Percentiles rank a stretch among this genome's conserved stretches.
Conservation (phyloP, 495 filamentous ascomycete genomes). For the Tricharina praecox region DNA sequence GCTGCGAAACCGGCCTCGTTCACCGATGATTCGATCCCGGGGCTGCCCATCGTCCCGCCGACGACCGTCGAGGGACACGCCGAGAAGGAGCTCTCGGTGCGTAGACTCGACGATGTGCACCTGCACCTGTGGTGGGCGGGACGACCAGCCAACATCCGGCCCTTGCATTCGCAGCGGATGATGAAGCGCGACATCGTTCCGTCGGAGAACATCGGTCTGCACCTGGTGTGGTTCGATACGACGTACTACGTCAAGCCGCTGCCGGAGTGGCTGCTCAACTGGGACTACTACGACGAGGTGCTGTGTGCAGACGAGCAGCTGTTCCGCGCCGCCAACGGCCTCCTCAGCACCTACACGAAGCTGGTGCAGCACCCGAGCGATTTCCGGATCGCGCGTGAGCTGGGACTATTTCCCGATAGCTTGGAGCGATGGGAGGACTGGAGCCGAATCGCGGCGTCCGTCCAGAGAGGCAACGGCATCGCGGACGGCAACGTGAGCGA, state of each 20-base stretch:
- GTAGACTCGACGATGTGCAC: conserved; percentile 10
- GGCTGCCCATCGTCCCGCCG: background rate
- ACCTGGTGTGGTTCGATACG: conserved; percentile 40
- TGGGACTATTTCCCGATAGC: conserved; percentile 20
- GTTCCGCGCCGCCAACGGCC: conserved; percentile 28
- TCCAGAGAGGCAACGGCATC: background rate
- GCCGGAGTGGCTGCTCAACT: conserved; percentile 34
- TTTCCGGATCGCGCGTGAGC: conserved; percentile 28
- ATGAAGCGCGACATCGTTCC: conserved; percentile 32
- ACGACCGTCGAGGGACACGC: background rate
- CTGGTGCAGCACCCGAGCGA: conserved; percentile 31
- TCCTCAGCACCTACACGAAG: conserved; percentile 29
- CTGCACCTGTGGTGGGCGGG: conserved; percentile 19
- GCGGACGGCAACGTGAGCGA: background rate
- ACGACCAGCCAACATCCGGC: conserved; percentile 20
- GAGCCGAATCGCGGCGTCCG: conserved; percentile 4
- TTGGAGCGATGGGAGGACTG: conserved; percentile 18
- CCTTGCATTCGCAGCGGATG: conserved; percentile 31
- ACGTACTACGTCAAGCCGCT: conserved; percentile 42
- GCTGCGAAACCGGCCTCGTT: background rate
- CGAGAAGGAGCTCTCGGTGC: background rate
- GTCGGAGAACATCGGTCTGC: conserved; percentile 35
- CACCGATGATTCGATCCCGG: background rate
- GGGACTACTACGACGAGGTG: conserved; percentile 32
- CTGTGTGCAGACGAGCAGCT: conserved; percentile 18